phyloP scores from a whole-genome alignment of 176 grass and related monocot genomes.

The Poa pratensis region DNA sequence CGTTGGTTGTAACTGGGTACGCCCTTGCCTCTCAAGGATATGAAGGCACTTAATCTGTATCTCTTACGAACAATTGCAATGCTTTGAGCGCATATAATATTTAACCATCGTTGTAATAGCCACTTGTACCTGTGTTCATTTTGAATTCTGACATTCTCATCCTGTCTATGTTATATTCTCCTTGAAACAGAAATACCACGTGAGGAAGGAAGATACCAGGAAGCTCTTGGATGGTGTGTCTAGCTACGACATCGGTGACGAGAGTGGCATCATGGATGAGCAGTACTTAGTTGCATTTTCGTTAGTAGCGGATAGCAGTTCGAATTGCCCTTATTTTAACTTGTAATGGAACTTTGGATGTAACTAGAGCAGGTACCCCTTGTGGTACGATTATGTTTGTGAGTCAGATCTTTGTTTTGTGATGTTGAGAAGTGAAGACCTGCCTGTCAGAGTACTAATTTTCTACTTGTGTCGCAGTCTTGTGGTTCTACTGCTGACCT shows the following conservation, averaged over 20 bases:
- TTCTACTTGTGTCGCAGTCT: background rate
- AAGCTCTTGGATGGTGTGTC: background rate
- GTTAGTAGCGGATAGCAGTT: background rate
- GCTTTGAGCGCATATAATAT: too few species aligned
- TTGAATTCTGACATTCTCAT: background rate
- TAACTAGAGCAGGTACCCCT: background rate
- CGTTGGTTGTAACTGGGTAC: too few species aligned
- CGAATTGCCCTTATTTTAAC: background rate
- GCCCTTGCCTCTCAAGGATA: too few species aligned
- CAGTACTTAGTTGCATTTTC: background rate
- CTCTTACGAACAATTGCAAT: background rate
- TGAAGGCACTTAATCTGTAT: background rate
- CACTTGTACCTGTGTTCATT: background rate
- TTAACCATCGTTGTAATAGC: too few species aligned
- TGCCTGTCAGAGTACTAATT: background rate
- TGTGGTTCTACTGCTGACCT: background rate
- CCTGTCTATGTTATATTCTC: background rate
- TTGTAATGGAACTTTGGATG: background rate
- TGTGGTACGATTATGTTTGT: background rate
- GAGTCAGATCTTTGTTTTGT: background rate
- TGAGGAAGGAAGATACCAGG: background rate
- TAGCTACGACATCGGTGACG: background rate
- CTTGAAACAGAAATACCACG: background rate
- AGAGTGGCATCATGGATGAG: background rate
- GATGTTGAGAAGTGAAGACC: background rate